Percentiles rank a stretch among this genome's conserved stretches.
phyloP scores from a whole-genome alignment of 257 asterid species.

The Scutellaria barbata region DNA sequence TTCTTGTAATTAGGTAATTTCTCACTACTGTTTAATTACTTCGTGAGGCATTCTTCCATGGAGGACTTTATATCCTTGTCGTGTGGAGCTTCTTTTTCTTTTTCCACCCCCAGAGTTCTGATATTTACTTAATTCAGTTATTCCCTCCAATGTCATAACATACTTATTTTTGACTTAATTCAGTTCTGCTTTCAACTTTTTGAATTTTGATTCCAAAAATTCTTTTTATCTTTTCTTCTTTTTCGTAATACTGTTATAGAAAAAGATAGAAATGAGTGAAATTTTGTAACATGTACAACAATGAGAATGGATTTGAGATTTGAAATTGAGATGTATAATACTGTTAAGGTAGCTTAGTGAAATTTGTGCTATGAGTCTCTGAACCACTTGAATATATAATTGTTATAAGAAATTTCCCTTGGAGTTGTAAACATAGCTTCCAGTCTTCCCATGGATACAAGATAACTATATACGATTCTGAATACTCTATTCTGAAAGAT shows the following conservation, averaged over 20 bases:
- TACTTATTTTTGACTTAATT: background rate
- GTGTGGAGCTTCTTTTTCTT: background rate
- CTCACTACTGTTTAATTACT: background rate
- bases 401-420: too few relatives aligned
- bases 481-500: too few relatives aligned
- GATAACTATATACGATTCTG: too few relatives aligned
- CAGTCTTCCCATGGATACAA: too few relatives aligned
- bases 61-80: background rate
- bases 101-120: background rate
- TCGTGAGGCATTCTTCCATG: too few relatives aligned
- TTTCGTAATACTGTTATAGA: background rate
- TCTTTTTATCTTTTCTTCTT: background rate
- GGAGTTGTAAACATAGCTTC: too few relatives aligned
- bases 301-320: background rate
- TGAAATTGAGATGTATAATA: background rate
- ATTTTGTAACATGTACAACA: constrained; percentile 13
- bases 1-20: background rate
- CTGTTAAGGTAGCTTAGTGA: background rate
- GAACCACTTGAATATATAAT: constrained; percentile 16
- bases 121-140: background rate
- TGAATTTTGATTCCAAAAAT: background rate
- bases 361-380: background rate
- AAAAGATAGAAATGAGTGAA: background rate
- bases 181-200: background rate
- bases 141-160: background rate